Evolutionary conservation across 1,284 basidiomycete genomes (phyloP), one percentile per base, ranked within the genome.

Genomic region (Cystobasidium slooffiae): DNA sequence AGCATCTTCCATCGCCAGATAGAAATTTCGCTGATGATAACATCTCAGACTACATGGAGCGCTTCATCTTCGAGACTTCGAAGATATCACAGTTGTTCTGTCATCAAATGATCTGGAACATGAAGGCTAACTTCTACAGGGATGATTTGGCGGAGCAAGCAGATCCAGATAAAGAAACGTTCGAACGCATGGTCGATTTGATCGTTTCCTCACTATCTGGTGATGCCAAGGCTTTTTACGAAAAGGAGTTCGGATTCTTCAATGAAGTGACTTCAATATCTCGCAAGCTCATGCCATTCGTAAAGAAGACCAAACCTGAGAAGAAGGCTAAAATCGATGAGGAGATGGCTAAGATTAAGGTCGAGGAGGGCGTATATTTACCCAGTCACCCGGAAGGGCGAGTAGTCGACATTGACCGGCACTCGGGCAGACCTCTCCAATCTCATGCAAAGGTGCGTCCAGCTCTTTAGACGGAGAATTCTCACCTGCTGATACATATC

Each of bases 281-380:
- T 0, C 96, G 95, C 73, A 99, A 97, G 84, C 85, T 99, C 77
- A 97, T 97, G 84, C 95, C 96, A 0, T 98, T 86, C 82, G 97
- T 99, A 84, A 98, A 96, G 85, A 93, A 90, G 84, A 88, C 90
- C 5, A 99, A 98, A 81, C 88, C 90, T 0, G 97, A 99, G 85
- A 99, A 99, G 85, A 99, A 99, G 92, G 94, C 92, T 8, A 99
- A 99, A 85, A 99, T 99, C 76, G 97, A 99, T 82, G 96, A 99
- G 82, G 97, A 99, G 82, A 99, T 99, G 94, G 92, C 91, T 4
- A 95, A 95, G 84, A 95, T 99, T 77, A 85, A 87, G 65, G 91
- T 99, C 22, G 91, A 95, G 70, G 86, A 92, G 22, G 97, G 97
- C 3, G 96, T 99, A 12, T 99, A 99, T 82, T 85, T 99, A 52